phyloP scores from a whole-genome alignment of 164 flowering plant genomes.

The Chimonanthus salicifolius region DNA sequence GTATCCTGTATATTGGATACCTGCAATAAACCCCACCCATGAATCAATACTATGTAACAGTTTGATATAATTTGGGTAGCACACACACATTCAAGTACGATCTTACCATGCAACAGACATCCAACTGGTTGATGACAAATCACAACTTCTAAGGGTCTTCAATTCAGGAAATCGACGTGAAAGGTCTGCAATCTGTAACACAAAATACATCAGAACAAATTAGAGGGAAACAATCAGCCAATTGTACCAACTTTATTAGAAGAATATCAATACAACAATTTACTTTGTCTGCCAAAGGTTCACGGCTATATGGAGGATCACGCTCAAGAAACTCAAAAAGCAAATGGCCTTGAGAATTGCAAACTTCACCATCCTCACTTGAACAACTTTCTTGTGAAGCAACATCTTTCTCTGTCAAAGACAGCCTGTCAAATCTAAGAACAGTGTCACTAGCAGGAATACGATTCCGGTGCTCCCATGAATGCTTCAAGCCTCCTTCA shows the following conservation, averaged over 20 bases:
- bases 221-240: neutral
- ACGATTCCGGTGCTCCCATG: conserved; percentile 25
- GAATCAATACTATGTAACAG: neutral
- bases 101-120: conserved; percentile 87
- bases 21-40: conserved; percentile 30
- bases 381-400: conserved; percentile 53
- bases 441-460: conserved; percentile 19
- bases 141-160: conserved; percentile 76
- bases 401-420: conserved; percentile 37
- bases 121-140: conserved; percentile 72
- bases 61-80: neutral
- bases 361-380: conserved; percentile 43
- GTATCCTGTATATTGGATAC: conserved; percentile 96
- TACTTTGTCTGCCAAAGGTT: conserved; percentile 75
- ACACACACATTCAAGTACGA: neutral
- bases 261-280: conserved; percentile 7
- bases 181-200: conserved; percentile 56
- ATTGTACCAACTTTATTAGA: neutral
- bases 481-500: conserved; percentile 30
- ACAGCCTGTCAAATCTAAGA: conserved; percentile 40
- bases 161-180: conserved; percentile 53
- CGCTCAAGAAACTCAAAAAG: conserved; percentile 50
- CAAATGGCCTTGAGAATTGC: conserved; percentile 25
- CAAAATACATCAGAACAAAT: conserved; percentile 2
- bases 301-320: conserved; percentile 47